Evolutionary conservation across 225 moss, liverwort and hornwort genomes (phyloP), one percentile per base, ranked within the genome.

Genomic region (Asterella californica): DNA sequence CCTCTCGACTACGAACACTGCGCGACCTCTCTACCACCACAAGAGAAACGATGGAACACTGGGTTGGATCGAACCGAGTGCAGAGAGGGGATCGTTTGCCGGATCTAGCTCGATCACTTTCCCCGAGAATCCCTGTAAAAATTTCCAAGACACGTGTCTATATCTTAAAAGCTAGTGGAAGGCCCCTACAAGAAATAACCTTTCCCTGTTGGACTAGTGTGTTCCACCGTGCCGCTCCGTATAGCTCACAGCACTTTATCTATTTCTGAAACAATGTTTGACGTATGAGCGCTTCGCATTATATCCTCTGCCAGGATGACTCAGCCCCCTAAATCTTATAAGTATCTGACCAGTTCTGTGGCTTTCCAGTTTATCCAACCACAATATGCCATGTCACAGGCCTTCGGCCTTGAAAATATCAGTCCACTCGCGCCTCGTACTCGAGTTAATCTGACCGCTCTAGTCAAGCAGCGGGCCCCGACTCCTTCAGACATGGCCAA

Each of bases 251-350:
- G 33, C 24, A 76, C 54, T 76, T 46, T 76, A 76, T 76, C 76
- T 76, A 76, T 38, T 76, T 46, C 37, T 6, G 2, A 29, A 59
- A 12, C 61, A 24, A 17, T 9, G 14, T 46, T 47, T 30, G 66
- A 49, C 78, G 78, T 78, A 78, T 78, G 78, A 78, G 66, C 65
- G 65, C 67, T 33, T 48, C 66, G 78, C 48, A 78, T 78, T 78
- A 78, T 78, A 78, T 78, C 78, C 29, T 67, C 48, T 34, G 47
- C 17, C 27, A 47, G 12, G 64, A 65, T 78, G 78, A 78, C 47
- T 78, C 65, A 78, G 66, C 66, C 30, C 9, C 24, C 33, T 38
- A n/a, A 76, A 60, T 60, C 61, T 42, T 10, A 4, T 8, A 32
- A 75, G 59, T 36, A 75, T 75, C 75, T 50, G 72, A 50, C 27